These are phyloP conservation scores for Neurospora sp. DNA, from an alignment of 495 filamentous ascomycete species.

Conservation along the genomic window DNA sequence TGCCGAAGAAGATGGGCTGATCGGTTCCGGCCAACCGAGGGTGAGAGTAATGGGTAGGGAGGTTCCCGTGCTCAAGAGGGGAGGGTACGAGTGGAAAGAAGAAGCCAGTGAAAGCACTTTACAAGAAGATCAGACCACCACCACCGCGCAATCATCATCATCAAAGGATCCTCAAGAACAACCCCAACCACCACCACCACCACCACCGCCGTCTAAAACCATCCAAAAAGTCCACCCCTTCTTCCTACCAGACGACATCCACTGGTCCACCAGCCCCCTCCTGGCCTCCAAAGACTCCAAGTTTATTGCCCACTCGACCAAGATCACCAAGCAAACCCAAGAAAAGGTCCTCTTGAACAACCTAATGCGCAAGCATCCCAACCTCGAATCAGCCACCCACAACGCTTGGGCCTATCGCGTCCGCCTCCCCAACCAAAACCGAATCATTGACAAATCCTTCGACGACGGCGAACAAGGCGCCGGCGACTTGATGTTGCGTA, in stretches of 20 bases:
- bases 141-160: not conserved
- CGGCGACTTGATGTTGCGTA: conserved; percentile 65
- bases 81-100: conserved; percentile 60
- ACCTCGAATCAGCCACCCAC: conserved; percentile 37
- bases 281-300: conserved; percentile 39
- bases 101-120: conserved; percentile 2
- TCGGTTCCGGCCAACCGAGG: conserved; percentile 59
- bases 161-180: not conserved
- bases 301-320: conserved; percentile 39
- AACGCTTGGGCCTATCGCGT: conserved; percentile 45
- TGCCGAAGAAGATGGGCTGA: conserved; percentile 60
- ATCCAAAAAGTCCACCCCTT: conserved; percentile 1
- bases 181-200: not conserved
- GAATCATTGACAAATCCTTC: conserved; percentile 68
- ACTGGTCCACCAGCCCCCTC: conserved; percentile 28
- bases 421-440: conserved; percentile 22
- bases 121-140: not conserved
- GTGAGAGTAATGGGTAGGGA: conserved; percentile 62
- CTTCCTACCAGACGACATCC: conserved; percentile 7
- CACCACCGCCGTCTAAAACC: conserved; percentile 1
- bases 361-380: conserved; percentile 29
- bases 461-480: conserved; percentile 91
- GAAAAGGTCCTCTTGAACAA: conserved; percentile 25
- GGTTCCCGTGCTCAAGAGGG: conserved; percentile 61
- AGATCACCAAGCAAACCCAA: conserved; percentile 27